Evolutionary conservation across 2,329 filamentous ascomycete genomes (phyloP), one percentile per base, ranked within the genome.

Genomic region (Pestalotiopsis sp.): DNA sequence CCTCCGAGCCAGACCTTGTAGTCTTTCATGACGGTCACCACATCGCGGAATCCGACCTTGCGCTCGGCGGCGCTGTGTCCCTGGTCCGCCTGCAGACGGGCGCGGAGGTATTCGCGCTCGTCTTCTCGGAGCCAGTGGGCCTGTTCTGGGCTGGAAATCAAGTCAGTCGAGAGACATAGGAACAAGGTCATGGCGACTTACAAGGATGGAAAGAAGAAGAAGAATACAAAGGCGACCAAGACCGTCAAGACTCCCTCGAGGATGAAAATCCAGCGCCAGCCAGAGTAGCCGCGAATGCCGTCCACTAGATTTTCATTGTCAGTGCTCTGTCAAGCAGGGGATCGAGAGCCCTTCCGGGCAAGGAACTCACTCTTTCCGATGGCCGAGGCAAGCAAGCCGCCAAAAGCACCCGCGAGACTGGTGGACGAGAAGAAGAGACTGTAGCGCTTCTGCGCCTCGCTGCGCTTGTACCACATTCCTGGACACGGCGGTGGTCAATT

Each of bases 361-460:
- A 31, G 23, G 12, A 25, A 75, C 79, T 27, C 72, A 81, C 79
- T 95, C 76, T 96, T 93, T n/a, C 93, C 93, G 71, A 98, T 97
- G 0, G 91, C 95, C 1, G 90, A 91, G 0, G 95, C 95, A 4
- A 98, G 85, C 1, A 98, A 86, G 2, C 94, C 94, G 58, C 93
- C 94, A 75, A 97, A 98, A 0, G 94, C 93, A 40, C 93, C 93
- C 1, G 93, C 93, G 3, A 95, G 83, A 0, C 91, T 92, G 0
- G 93, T 95, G 36, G 87, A 93, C 75, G 89, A 91, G 84, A 98
- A 98, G 85, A 98, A 98, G 84, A 98, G 95, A 17, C 91, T 93
- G 82, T 95, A 98, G 38, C 96, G 90, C 76, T 94, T 93, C 81
- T 98, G 95, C 2, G 95, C 94, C 81, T 98, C 96, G 59, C 85